Conservation (phyloP, 106 monocot species). For the Apostasia shenzhenica region DNA sequence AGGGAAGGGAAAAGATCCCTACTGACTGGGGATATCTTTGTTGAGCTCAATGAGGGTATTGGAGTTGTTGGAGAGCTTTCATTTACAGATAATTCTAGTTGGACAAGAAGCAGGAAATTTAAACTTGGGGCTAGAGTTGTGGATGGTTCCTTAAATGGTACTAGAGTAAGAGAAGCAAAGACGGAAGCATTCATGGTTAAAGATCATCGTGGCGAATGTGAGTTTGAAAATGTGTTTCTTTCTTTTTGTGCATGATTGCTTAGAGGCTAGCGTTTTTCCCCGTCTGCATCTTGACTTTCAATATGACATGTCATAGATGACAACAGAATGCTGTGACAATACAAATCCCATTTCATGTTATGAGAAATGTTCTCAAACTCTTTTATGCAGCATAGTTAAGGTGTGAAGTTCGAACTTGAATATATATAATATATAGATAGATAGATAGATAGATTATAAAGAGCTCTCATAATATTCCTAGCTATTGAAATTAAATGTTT, state of each 20-base stretch:
- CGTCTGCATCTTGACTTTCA: not conserved
- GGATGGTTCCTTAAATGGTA: slow-evolving; percentile 54
- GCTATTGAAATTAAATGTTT: no score
- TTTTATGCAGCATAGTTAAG: not conserved
- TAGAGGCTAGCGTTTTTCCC: not conserved
- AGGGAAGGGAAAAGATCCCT: slow-evolving; percentile 81
- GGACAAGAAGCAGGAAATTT: slow-evolving; percentile 92
- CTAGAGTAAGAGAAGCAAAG: slow-evolving; percentile 68
- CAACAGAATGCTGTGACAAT: not conserved
- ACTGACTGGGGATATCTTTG: slow-evolving; percentile 58
- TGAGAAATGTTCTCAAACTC: not conserved
- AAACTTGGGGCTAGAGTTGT: slow-evolving; percentile 77
- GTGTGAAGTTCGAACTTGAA: not conserved
- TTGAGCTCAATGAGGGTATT: slow-evolving; percentile 60
- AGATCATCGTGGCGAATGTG: slow-evolving; percentile 99
- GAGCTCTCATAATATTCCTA: no score
- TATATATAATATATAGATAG: not conserved
- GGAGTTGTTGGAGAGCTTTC: slow-evolving; percentile 64
- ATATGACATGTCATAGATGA: not conserved
- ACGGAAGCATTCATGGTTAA: slow-evolving; percentile 87
- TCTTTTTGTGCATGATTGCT: slow-evolving; percentile 4
- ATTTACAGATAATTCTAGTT: slow-evolving; percentile 98
- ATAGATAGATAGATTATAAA: no score
- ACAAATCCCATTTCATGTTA: not conserved
- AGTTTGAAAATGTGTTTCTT: slow-evolving; percentile 19